These are phyloP conservation scores for Cymbidium sinense DNA, from an alignment of 106 monocot species.

Conservation along the genomic window DNA sequence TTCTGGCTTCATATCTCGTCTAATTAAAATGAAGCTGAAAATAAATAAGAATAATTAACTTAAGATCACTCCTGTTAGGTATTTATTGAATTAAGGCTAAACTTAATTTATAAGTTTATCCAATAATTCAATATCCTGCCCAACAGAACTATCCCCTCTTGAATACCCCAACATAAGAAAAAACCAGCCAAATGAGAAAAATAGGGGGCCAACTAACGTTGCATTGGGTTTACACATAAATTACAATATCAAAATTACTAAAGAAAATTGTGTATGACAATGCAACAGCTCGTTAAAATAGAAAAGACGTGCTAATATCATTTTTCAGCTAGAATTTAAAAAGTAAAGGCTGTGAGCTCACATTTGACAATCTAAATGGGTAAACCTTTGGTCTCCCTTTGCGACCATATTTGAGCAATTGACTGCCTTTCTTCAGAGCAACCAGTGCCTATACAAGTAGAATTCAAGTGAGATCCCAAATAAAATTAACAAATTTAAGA, in stretches of 20 bases:
- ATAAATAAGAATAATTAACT: background rate
- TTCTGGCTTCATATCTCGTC: background rate
- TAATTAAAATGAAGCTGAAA: background rate
- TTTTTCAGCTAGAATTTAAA: background rate
- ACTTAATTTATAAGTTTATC: too few relatives aligned
- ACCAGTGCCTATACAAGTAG: slow-evolving; percentile 49
- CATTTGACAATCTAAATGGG: slow-evolving; percentile 74
- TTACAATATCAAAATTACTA: background rate
- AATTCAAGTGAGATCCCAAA: background rate
- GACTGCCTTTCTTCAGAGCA: slow-evolving; percentile 85
- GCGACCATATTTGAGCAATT: slow-evolving; percentile 80
- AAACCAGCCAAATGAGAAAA: background rate
- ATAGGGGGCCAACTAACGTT: background rate
- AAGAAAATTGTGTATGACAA: background rate
- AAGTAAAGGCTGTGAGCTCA: slow-evolving; percentile 21
- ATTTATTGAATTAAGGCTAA: too few relatives aligned
- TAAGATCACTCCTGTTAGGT: background rate
- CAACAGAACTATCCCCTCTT: background rate
- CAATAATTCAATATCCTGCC: too few relatives aligned
- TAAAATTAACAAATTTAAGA: background rate
- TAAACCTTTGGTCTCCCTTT: slow-evolving; percentile 88
- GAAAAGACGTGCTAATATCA: background rate
- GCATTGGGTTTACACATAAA: background rate
- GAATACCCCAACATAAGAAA: background rate
- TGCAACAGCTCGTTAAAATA: background rate